Evolutionary conservation across 306 rosid genomes (phyloP), one percentile per base, ranked within the genome.

Genomic region (Abrus precatorius): DNA sequence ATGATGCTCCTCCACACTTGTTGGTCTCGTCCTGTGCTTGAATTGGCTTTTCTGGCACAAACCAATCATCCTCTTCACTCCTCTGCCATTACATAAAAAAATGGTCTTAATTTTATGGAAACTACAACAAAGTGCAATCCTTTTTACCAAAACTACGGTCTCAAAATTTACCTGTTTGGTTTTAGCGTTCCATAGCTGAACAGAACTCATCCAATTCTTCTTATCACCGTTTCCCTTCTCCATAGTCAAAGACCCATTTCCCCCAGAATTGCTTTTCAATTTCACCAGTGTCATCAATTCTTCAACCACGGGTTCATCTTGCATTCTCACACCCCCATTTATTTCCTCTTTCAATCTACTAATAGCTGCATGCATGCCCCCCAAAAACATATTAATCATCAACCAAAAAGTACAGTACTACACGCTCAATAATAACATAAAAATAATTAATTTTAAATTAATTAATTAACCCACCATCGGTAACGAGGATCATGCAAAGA

Each of bases 111-210:
- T 74, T 78, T 33, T 6, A 34, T 5, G 14, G 3, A 72, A 68
- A 73, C 27, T 28, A 48, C 11, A 13, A n/a, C 49, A 34, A 71
- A 71, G 41, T 34, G 4, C 32, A 70, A 49, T 32, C 8, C 8
- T 32, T 32, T 1, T 1, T 34, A 62, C 30, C 3, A 45, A 66
- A 80, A 33, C 28, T 34, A 62, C 2, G 38, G 10, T 7, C 60
- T 52, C n/a, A 74, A 66, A 20, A 49, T 38, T 49, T 49, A 77
- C 85, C 83, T 20, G 38, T 63, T 82, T 78, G 84, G 69, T 50
- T 63, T 81, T 86, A 11, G 86, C 6, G 84, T 63, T 89, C 93
- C 95, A 92, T 1, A 92, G 85, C 80, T 89, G 93, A 79, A 84
- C 89, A 50, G 93, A 87, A 83, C 81, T 75, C 84, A 84, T 84